Percentiles rank a stretch among this genome's conserved stretches.
Conservation (phyloP, 345 rosid genomes). For the Eucalyptus shirleyi region DNA sequence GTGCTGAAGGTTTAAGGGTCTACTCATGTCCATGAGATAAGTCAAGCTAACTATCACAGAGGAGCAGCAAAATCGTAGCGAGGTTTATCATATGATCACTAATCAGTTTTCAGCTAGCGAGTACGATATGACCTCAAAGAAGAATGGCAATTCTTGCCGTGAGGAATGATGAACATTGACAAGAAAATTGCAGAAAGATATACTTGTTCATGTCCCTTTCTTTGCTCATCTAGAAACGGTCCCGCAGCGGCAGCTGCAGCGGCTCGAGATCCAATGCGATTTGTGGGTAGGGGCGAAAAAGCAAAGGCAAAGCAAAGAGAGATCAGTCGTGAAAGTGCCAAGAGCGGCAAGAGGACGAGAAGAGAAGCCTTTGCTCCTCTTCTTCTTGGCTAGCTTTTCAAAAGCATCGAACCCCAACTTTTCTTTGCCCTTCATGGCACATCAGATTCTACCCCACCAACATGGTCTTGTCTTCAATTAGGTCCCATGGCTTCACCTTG, state of each 20-base stretch:
- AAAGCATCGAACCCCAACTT: background rate
- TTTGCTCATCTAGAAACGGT: background rate
- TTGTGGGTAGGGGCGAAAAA: background rate
- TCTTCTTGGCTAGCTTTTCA: background rate
- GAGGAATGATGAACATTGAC: background rate
- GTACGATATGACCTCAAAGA: background rate
- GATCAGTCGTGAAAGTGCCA: background rate
- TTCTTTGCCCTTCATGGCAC: background rate
- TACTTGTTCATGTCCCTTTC: background rate
- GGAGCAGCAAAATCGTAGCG: background rate
- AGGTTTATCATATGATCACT: background rate
- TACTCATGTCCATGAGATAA: background rate
- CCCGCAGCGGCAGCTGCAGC: background rate
- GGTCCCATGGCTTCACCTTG: background rate
- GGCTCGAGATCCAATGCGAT: slow-evolving; percentile 3
- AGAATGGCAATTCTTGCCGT: background rate
- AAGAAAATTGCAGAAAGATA: background rate
- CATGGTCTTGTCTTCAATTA: background rate
- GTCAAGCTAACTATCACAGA: background rate
- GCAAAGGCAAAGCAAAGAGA: background rate
- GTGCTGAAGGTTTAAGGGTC: background rate
- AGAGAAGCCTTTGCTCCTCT: background rate
- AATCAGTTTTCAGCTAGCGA: background rate
- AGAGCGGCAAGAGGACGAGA: background rate
- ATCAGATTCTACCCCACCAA: background rate